phyloP scores from a whole-genome alignment of 495 filamentous ascomycete genomes.

The Trichoderma gamsii region DNA sequence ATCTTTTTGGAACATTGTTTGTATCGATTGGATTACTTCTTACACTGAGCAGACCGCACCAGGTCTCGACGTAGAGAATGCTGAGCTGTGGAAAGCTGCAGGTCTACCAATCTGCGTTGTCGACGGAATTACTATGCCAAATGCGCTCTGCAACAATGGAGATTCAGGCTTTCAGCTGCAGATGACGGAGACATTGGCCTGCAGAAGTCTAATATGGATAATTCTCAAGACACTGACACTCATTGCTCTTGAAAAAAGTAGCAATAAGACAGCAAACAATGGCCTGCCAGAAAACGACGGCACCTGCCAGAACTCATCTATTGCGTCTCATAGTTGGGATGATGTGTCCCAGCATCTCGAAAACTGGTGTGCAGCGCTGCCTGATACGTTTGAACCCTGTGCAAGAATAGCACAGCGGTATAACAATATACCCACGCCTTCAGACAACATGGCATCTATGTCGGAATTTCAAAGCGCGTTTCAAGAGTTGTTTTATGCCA shows the following conservation, averaged over 20 bases:
- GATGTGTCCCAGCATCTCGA: not conserved
- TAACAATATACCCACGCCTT: conserved; percentile 5
- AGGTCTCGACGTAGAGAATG: not conserved
- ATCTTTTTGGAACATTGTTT: conserved; percentile 6
- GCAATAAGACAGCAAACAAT: not conserved
- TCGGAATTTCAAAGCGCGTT: conserved; percentile 1
- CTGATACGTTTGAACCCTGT: conserved; percentile 1
- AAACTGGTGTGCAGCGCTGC: conserved; percentile 2
- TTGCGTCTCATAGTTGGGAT: not conserved
- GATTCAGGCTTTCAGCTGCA: not conserved
- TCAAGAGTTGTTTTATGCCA: conserved; percentile 7
- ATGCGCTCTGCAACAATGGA: not conserved
- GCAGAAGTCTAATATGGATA: not conserved
- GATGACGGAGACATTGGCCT: conserved; percentile 1
- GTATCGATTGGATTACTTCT: conserved; percentile 6
- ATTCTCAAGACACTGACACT: not conserved
- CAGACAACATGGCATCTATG: not conserved
- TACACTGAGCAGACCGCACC: not conserved
- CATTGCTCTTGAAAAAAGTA: not conserved
- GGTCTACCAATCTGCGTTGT: not conserved
- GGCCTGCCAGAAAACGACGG: not conserved
- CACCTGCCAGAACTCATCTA: not conserved
- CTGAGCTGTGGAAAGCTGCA: conserved; percentile 3
- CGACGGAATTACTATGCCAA: not conserved
- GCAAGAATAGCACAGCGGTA: conserved; percentile 8